Evolutionary conservation across 2,329 filamentous ascomycete genomes (phyloP).

Genomic region (Ascochyta clinopodiicola): DNA sequence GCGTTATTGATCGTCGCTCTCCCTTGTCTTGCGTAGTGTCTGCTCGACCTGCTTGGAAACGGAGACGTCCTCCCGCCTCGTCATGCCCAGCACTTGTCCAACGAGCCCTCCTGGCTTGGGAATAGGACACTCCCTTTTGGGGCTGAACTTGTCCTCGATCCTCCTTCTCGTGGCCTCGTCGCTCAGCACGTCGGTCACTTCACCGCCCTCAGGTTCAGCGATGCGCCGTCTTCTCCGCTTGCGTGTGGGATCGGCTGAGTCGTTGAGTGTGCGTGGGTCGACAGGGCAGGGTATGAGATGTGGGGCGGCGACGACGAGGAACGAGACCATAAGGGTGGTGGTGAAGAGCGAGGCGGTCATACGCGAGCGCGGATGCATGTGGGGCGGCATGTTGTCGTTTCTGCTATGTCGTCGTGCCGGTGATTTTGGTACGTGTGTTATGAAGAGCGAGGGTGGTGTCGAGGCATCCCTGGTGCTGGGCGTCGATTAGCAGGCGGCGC

Average conservation of each 20-base stretch:
- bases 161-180: conserved; percentile 26
- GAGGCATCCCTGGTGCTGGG: conserved; percentile 40
- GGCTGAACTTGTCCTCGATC: conserved; percentile 31
- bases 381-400: conserved; percentile 68
- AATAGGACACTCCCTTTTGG: conserved; percentile 81
- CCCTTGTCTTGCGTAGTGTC: conserved; percentile 4
- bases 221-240: conserved; percentile 52
- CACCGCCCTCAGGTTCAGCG: conserved; percentile 27
- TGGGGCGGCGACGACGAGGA: conserved; percentile 89
- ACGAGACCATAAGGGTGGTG: conserved; percentile 86
- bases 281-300: conserved; percentile 92
- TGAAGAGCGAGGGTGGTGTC: conserved; percentile 22
- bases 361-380: conserved; percentile 91
- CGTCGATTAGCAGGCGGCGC: conserved; percentile 20
- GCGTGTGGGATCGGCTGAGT: conserved; percentile 58
- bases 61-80: conserved; percentile 34
- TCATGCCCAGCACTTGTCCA: conserved; percentile 77
- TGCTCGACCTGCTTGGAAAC: conserved; percentile 14
- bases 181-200: conserved; percentile 28
- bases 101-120: conserved; percentile 85
- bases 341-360: conserved; percentile 95
- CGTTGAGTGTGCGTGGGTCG: conserved; percentile 74
- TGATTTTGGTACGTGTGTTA: conserved; percentile 1
- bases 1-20: neutral
- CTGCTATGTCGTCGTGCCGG: neutral